Evolutionary conservation across 352 stramenopile species (phyloP).

Genomic region (Nothophytophthora sp.): DNA sequence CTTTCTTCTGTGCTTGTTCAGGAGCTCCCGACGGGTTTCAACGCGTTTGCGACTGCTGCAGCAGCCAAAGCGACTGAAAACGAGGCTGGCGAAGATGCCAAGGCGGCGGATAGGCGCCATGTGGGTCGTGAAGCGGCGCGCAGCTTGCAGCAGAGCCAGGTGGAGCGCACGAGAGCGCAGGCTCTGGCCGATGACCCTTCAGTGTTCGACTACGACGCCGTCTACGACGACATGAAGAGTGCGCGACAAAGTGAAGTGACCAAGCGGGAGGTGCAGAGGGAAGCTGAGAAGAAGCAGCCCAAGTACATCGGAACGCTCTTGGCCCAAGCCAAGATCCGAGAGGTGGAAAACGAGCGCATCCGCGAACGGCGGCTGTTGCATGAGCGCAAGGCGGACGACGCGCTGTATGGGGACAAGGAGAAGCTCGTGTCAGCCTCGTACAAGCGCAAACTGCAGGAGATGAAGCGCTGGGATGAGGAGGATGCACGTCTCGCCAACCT

Average conservation of each 20-base stretch:
- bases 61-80: conserved; percentile 8
- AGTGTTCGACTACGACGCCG: conserved; percentile 91
- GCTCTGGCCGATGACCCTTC: conserved; percentile 76
- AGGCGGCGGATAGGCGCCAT: conserved; percentile 16
- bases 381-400: conserved; percentile 84
- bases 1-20: conserved; percentile 3
- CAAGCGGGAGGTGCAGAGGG: conserved; percentile 45
- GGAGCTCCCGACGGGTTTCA: conserved; percentile 25
- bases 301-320: conserved; percentile 92
- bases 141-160: conserved; percentile 51
- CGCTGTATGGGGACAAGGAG: conserved; percentile 84
- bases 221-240: conserved; percentile 88
- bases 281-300: conserved; percentile 68
- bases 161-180: conserved; percentile 51
- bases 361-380: conserved; percentile 85
- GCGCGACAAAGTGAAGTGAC: conserved; percentile 33
- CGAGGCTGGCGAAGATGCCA: too few species aligned
- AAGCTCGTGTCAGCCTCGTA: conserved; percentile 92
- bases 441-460: conserved; percentile 91
- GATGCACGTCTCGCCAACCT: conserved; percentile 64
- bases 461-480: conserved; percentile 87
- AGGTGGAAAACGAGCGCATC: conserved; percentile 89
- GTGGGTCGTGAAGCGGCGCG: conserved; percentile 52
- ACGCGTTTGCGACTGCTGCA: conserved; percentile 18
- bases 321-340: conserved; percentile 88